phyloP scores from a whole-genome alignment of 768 basidiomycete genomes.

The Megacollybia marginata region DNA sequence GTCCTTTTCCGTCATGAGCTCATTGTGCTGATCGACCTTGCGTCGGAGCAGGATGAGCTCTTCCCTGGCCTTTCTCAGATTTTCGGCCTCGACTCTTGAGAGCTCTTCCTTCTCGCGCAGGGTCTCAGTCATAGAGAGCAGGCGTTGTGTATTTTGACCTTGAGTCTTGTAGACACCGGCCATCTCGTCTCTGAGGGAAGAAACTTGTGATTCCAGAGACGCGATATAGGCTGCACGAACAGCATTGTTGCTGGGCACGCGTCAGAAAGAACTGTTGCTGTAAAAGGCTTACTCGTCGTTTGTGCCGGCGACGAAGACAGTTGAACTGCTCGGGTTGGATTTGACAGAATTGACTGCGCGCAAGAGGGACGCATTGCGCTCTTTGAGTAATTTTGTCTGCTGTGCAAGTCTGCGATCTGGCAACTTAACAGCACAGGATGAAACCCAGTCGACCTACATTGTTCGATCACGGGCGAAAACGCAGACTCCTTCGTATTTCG shows the following conservation, averaged over 20 bases:
- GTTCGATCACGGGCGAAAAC: conserved; percentile 82
- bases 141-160: conserved; percentile 89
- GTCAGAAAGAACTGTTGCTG: not conserved
- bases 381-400: conserved; percentile 86
- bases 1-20: conserved; percentile 85
- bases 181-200: conserved; percentile 84
- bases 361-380: conserved; percentile 84
- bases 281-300: conserved; percentile 59
- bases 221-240: conserved; percentile 83
- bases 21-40: conserved; percentile 78
- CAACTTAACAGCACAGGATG: conserved; percentile 8
- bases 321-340: conserved; percentile 51
- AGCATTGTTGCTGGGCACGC: conserved; percentile 53
- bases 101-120: conserved; percentile 90
- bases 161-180: conserved; percentile 95
- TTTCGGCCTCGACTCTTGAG: conserved; percentile 74
- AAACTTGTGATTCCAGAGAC: conserved; percentile 92
- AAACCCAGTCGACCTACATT: conserved; percentile 54
- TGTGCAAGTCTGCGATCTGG: conserved; percentile 87
- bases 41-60: conserved; percentile 62
- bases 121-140: conserved; percentile 91
- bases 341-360: conserved; percentile 76
- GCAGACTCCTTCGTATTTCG: conserved; percentile 78
- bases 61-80: conserved; percentile 67
- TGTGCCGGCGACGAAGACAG: conserved; percentile 51